phyloP scores from a whole-genome alignment of 805 yeast genomes.

The Starmerella khaoyaiensis region DNA sequence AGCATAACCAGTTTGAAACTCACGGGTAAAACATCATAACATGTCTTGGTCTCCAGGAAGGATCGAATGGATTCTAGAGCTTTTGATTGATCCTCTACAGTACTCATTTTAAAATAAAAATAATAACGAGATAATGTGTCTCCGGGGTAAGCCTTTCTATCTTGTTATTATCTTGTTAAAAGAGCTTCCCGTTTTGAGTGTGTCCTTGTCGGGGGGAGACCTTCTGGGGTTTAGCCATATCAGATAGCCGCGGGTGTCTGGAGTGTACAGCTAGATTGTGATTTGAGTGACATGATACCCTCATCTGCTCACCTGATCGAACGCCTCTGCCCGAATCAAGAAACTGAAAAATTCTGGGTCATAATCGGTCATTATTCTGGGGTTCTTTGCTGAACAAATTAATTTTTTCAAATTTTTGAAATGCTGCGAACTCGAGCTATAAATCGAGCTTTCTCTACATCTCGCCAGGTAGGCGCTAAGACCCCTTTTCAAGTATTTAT shows the following conservation, averaged over 20 bases:
- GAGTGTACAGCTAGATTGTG: too few relatives aligned
- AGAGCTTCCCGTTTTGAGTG: too few relatives aligned
- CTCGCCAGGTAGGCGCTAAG: conserved; percentile 16
- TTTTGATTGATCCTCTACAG: conserved; percentile 36
- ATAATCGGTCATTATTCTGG: too few relatives aligned
- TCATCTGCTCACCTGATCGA: too few relatives aligned
- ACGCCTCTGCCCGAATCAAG: too few relatives aligned
- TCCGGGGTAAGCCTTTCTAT: not conserved
- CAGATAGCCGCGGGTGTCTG: too few relatives aligned
- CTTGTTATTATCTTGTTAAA: too few relatives aligned
- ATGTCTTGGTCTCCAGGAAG: conserved; percentile 78
- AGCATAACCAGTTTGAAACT: conserved; percentile 83
- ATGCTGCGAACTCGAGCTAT: conserved; percentile 13
- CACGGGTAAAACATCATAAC: conserved; percentile 94
- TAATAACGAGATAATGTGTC: conserved; percentile 8
- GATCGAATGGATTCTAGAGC: conserved; percentile 72
- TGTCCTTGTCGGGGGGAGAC: too few relatives aligned
- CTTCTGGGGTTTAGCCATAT: too few relatives aligned
- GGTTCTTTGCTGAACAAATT: too few relatives aligned
- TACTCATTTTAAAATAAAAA: not conserved
- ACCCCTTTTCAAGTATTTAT: conserved; percentile 79
- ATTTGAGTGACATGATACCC: too few relatives aligned
- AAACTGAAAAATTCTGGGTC: too few relatives aligned
- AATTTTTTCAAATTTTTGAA: not conserved
- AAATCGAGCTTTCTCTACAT: conserved; percentile 10